Evolutionary conservation across 805 yeast species (phyloP).

Genomic region (Brettanomyces bruxellensis): DNA sequence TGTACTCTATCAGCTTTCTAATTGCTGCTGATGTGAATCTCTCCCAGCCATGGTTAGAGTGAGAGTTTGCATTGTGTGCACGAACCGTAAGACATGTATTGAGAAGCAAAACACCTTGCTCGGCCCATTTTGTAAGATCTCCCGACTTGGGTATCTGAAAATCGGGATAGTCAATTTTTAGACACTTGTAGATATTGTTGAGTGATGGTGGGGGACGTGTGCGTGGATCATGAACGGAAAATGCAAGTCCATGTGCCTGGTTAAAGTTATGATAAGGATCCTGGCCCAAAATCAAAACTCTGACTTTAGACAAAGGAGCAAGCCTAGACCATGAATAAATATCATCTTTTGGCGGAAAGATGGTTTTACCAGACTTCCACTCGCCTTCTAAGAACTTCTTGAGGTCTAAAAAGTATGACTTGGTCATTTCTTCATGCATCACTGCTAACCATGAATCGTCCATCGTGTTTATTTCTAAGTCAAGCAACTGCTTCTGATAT

Average conservation of each 20-base stretch:
- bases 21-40: slow-evolving; percentile 71
- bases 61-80: slow-evolving; percentile 91
- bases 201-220: slow-evolving; percentile 84
- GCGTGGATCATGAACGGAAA: slow-evolving; percentile 75
- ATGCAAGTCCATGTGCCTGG: slow-evolving; percentile 96
- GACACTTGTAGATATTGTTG: slow-evolving; percentile 74
- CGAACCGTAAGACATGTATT: slow-evolving; percentile 87
- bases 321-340: slow-evolving; percentile 88
- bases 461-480: slow-evolving; percentile 60
- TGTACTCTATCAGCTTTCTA: slow-evolving; percentile 38
- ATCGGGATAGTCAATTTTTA: slow-evolving; percentile 58
- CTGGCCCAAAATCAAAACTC: slow-evolving; percentile 83
- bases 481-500: slow-evolving; percentile 44
- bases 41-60: slow-evolving; percentile 90
- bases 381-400: slow-evolving; percentile 54
- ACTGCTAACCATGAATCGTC: slow-evolving; percentile 73
- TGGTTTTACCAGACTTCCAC: slow-evolving; percentile 27
- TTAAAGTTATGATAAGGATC: slow-evolving; percentile 91
- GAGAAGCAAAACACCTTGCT: slow-evolving; percentile 76
- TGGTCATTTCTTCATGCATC: slow-evolving; percentile 62
- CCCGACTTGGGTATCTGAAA: slow-evolving; percentile 57
- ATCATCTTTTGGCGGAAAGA: slow-evolving; percentile 72
- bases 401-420: slow-evolving; percentile 73
- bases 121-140: slow-evolving; percentile 75
- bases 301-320: slow-evolving; percentile 67